Conservation (phyloP, 2,329 filamentous ascomycete genomes). For the Fusarium sp. region DNA sequence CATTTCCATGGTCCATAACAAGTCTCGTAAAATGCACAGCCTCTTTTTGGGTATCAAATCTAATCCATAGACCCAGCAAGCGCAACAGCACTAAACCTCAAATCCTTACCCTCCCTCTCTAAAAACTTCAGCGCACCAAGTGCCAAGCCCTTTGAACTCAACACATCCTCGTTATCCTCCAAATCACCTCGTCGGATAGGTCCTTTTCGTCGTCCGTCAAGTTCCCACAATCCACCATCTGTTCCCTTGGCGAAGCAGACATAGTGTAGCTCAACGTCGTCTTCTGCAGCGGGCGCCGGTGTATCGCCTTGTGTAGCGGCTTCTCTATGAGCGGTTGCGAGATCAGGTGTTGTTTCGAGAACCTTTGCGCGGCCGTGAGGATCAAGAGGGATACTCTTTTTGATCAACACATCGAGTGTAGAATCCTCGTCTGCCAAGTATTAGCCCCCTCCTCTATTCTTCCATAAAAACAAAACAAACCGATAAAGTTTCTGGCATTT, state of each 20-base stretch:
- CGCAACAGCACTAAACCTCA: conserved; percentile 70
- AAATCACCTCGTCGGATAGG: conserved; percentile 69
- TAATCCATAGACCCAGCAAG: conserved; percentile 65
- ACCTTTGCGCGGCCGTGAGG: conserved; percentile 76
- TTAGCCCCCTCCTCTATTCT: no score
- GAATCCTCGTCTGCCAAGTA: no score
- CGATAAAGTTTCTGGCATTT: conserved; percentile 71
- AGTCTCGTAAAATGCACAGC: neutral
- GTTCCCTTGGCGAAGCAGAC: conserved; percentile 88
- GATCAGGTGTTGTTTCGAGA: conserved; percentile 79
- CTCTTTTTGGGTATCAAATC: conserved; percentile 31
- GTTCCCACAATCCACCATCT: conserved; percentile 73
- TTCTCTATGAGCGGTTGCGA: conserved; percentile 82
- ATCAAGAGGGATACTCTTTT: conserved; percentile 75
- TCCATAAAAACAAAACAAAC: conserved; percentile 49
- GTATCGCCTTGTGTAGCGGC: conserved; percentile 86
- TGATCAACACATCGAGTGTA: conserved; percentile 73
- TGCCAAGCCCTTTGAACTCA: conserved; percentile 80
- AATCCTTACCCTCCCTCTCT: conserved; percentile 66
- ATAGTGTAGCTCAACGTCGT: conserved; percentile 92
- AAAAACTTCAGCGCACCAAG: conserved; percentile 73
- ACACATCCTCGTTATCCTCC: conserved; percentile 73
- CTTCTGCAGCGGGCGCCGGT: conserved; percentile 79
- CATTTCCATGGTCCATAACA: neutral
- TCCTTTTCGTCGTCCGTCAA: conserved; percentile 70